phyloP scores from a whole-genome alignment of 495 filamentous ascomycete genomes.

The Neurospora sp. region DNA sequence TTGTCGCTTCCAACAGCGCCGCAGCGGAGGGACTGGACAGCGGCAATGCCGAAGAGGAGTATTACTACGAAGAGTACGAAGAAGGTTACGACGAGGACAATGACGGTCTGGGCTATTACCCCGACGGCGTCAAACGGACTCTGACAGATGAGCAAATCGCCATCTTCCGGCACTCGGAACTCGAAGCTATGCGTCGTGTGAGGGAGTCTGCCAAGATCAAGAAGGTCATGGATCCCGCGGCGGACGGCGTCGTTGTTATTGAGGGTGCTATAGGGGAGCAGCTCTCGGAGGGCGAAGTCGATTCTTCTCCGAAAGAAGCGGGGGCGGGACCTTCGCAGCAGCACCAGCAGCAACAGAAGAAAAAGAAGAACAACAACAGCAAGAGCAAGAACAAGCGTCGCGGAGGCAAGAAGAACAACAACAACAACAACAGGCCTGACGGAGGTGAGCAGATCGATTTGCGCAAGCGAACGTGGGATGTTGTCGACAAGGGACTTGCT shows the following conservation, averaged over 20 bases:
- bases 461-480: constrained; percentile 49
- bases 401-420: constrained; percentile 22
- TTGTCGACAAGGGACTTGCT: constrained; percentile 40
- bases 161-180: constrained; percentile 85
- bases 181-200: constrained; percentile 57
- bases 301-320: constrained; percentile 15
- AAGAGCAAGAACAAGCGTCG: background rate
- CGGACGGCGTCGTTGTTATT: constrained; percentile 3
- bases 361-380: constrained; percentile 4
- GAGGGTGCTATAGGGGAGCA: constrained; percentile 2
- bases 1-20: background rate
- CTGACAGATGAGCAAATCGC: constrained; percentile 85
- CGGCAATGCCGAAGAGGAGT: background rate
- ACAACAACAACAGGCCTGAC: constrained; percentile 23
- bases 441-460: constrained; percentile 41
- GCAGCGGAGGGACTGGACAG: background rate
- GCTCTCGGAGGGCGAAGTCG: constrained; percentile 20
- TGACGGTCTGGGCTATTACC: constrained; percentile 77
- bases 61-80: constrained; percentile 13
- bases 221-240: constrained; percentile 10
- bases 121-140: constrained; percentile 81
- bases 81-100: constrained; percentile 35
- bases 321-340: constrained; percentile 1
- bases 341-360: constrained; percentile 17
- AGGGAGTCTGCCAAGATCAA: constrained; percentile 11